Percentiles rank a stretch among this genome's conserved stretches.
Evolutionary conservation across 208 protist genomes (phyloP).

Genomic region (Angomonas ambiguus): DNA sequence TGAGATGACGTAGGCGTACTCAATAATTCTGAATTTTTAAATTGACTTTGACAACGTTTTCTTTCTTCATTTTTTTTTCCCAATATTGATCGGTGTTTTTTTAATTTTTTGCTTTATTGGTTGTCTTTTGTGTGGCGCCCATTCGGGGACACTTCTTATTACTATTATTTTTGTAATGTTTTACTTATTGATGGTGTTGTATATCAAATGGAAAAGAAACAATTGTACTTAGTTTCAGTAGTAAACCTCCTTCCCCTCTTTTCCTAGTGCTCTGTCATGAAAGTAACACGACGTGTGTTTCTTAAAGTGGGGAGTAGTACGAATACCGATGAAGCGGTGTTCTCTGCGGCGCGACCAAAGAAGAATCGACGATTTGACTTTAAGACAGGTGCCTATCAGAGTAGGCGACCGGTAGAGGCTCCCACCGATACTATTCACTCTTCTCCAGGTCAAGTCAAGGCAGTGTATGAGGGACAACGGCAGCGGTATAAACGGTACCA

Average conservation of each 20-base stretch:
- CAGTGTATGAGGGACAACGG: neutral
- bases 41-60: neutral
- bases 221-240: neutral
- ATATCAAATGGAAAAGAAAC: neutral
- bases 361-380: neutral
- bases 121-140: constrained; percentile 10
- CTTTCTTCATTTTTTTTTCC: constrained; percentile 17
- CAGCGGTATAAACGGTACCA: constrained; percentile 15
- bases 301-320: neutral
- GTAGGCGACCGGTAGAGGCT: neutral
- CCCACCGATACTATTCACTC: neutral
- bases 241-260: neutral
- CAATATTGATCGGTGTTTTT: constrained; percentile 3
- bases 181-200: neutral
- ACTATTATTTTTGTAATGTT: constrained; percentile 1
- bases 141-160: neutral
- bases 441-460: neutral
- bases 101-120: neutral
- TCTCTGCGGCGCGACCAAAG: neutral
- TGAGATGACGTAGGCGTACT: neutral
- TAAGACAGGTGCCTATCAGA: neutral
- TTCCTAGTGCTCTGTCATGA: neutral
- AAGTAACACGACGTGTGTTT: neutral
- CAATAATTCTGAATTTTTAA: neutral
- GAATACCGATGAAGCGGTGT: neutral